phyloP scores from a whole-genome alignment of 352 stramenopile genomes.

The Phytophthora sansomeana region DNA sequence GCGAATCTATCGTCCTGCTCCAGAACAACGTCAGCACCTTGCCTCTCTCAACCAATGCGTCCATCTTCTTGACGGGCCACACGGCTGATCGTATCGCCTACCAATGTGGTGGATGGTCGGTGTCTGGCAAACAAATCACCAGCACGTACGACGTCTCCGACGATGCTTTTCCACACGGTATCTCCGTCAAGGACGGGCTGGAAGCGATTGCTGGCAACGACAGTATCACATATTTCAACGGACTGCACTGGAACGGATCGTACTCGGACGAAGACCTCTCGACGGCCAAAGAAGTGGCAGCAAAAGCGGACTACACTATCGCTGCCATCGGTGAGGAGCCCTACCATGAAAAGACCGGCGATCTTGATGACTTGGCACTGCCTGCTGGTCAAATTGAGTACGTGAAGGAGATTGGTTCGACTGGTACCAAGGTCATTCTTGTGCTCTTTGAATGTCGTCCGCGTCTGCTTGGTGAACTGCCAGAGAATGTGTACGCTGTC shows the following conservation, averaged over 20 bases:
- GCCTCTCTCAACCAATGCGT: constrained; percentile 43
- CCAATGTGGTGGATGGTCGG: constrained; percentile 79
- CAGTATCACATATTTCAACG: constrained; percentile 61
- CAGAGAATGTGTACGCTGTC: constrained; percentile 67
- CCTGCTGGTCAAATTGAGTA: constrained; percentile 78
- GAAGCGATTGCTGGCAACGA: constrained; percentile 35
- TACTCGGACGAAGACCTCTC: constrained; percentile 56
- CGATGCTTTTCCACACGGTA: constrained; percentile 62
- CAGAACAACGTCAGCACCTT: constrained; percentile 74
- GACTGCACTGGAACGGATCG: constrained; percentile 53
- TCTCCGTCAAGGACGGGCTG: constrained; percentile 67
- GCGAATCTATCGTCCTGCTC: constrained; percentile 81
- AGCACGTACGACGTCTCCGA: constrained; percentile 83
- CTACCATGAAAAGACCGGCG: constrained; percentile 88
- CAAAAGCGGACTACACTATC: constrained; percentile 61
- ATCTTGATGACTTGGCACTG: constrained; percentile 82
- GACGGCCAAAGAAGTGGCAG: constrained; percentile 59
- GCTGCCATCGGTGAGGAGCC: constrained; percentile 75
- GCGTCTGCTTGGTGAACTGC: constrained; percentile 66
- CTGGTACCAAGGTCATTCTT: constrained; percentile 79
- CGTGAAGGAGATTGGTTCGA: constrained; percentile 62
- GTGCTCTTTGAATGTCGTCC: constrained; percentile 80
- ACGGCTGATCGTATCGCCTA: constrained; percentile 65
- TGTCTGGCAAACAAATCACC: constrained; percentile 72
- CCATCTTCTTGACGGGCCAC: constrained; percentile 69